Evolutionary conservation across 306 rosid species (phyloP), one percentile per base, ranked within the genome.

Genomic region (Dalbergia oliveri): DNA sequence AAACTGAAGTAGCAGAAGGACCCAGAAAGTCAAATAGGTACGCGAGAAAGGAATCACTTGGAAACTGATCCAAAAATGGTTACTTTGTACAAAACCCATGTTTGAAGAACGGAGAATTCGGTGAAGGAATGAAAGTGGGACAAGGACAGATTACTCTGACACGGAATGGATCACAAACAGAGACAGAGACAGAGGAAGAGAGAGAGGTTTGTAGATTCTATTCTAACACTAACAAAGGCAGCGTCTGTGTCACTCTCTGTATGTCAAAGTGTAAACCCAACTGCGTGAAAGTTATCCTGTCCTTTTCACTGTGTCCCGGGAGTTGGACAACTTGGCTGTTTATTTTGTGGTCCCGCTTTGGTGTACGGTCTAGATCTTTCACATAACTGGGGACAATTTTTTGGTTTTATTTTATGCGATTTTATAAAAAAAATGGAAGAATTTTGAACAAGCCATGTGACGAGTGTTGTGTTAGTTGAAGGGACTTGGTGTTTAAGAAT

Each of bases 11-110:
- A 41, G 0, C 51, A 35, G 51, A 44, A 54, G 59, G 59, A 75
- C 56, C 47, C 26, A 75, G 77, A 75, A 75, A 75, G 77, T 59
- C 58, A 81, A 76, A 59, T 16, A 51, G 35, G 57, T 5, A 61
- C 57, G 72, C n/a, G 13, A 33, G 15, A 45, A 16, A 5, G 33
- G 69, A 56, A 81, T 61, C 54, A 56, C 69, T 31, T 16, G 7
- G 75, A 80, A 81, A 81, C 34, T 65, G 66, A 72, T 35, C 3
- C 37, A 72, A 39, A 37, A 73, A 37, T 58, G 37, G 18, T 11
- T 5, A 19, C 58, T 33, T 72, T 37, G 9, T 15, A 19, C 12
- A 35, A 50, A 50, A 50, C 57, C 57, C 19, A 12, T 12, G 18
- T 50, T 50, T 4, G 13, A 15, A 50, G 7, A n/a, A n/a, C 16